These are phyloP conservation scores for Graphilbum ipis-grandicollis DNA, from an alignment of 2,329 filamentous ascomycete genomes.

Conservation along the genomic window DNA sequence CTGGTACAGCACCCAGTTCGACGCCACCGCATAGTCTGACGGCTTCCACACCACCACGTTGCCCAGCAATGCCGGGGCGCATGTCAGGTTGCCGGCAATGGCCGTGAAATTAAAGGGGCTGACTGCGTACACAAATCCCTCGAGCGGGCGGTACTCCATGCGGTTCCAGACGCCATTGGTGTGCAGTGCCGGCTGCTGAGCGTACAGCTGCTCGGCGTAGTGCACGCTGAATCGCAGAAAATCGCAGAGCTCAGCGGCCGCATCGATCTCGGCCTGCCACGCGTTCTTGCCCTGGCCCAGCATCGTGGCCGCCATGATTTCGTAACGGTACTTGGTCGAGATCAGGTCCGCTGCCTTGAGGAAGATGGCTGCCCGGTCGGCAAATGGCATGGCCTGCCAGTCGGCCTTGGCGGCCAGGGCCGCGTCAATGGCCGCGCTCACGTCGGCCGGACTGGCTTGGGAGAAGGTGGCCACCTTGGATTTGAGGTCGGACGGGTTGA, in stretches of 20 bases:
- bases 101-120: slow-evolving; percentile 96
- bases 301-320: slow-evolving; percentile 93
- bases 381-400: slow-evolving; percentile 78
- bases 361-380: slow-evolving; percentile 83
- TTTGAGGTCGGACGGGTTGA: slow-evolving; percentile 68
- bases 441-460: slow-evolving; percentile 59
- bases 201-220: slow-evolving; percentile 82
- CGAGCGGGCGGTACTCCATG: slow-evolving; percentile 73
- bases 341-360: slow-evolving; percentile 90
- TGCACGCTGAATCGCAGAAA: slow-evolving; percentile 91
- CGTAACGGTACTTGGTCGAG: slow-evolving; percentile 83
- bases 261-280: slow-evolving; percentile 98
- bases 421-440: slow-evolving; percentile 63
- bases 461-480: slow-evolving; percentile 69
- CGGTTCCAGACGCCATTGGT: slow-evolving; percentile 79
- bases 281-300: slow-evolving; percentile 95
- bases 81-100: slow-evolving; percentile 74
- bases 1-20: slow-evolving; percentile 78
- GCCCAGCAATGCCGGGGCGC: slow-evolving; percentile 70
- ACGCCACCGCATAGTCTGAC: slow-evolving; percentile 75
- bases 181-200: slow-evolving; percentile 73
- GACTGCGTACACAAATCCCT: slow-evolving; percentile 90
- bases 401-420: slow-evolving; percentile 71
- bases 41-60: slow-evolving; percentile 97
- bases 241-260: slow-evolving; percentile 80